Conservation (phyloP, 2,329 filamentous ascomycete species). For the Alternaria sp. region DNA sequence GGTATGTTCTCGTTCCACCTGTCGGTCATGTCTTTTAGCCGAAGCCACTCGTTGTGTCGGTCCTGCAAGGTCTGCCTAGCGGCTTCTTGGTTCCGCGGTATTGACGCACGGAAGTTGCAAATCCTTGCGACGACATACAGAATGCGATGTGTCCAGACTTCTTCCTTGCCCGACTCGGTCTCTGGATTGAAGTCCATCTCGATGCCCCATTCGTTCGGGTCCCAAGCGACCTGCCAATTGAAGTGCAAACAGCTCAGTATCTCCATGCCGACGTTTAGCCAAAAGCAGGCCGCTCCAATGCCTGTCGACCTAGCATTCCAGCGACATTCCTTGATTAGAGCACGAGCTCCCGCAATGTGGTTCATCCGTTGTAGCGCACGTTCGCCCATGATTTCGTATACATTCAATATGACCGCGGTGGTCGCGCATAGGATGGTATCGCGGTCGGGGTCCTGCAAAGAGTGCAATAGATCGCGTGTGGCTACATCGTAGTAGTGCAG, state of each 20-base stretch:
- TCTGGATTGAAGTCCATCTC: constrained; percentile 74
- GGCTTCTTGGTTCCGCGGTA: constrained; percentile 67
- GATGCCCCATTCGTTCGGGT: constrained; percentile 88
- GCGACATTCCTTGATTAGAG: constrained; percentile 85
- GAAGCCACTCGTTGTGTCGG: constrained; percentile 78
- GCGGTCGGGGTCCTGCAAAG: constrained; percentile 82
- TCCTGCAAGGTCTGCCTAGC: constrained; percentile 69
- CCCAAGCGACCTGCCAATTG: constrained; percentile 87
- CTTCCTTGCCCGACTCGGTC: constrained; percentile 71
- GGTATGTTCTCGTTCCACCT: constrained; percentile 82
- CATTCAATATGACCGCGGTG: constrained; percentile 85
- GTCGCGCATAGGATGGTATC: constrained; percentile 86
- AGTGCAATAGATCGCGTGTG: constrained; percentile 77
- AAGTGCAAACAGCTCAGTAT: constrained; percentile 86
- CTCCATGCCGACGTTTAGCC: constrained; percentile 91
- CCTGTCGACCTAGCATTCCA: constrained; percentile 84
- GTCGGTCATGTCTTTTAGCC: constrained; percentile 81
- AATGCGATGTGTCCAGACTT: constrained; percentile 87
- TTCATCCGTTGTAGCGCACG: constrained; percentile 82
- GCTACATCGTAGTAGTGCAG: constrained; percentile 86
- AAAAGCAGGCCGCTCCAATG: constrained; percentile 88
- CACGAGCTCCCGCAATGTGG: constrained; percentile 84
- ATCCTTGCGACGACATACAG: constrained; percentile 89
- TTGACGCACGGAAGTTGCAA: constrained; percentile 80
- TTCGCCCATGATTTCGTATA: constrained; percentile 93